Base-by-base conservation (phyloP, 768 basidiomycete species). In the Suillus discolor region DNA sequence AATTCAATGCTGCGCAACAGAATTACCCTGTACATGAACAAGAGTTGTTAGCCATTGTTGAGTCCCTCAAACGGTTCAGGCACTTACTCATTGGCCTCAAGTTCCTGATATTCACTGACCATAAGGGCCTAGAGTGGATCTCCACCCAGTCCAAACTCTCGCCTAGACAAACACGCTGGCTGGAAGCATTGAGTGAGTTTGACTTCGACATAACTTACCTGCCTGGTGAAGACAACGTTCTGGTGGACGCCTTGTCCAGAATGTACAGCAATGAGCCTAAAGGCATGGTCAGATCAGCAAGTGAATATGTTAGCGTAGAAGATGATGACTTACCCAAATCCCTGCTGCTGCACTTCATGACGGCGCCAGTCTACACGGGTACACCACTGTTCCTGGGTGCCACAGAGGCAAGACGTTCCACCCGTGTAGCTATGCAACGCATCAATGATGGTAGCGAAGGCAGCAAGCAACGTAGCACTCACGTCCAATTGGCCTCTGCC, bases 91-190 rank as follows among this genome's bases (percentile, higher is more conserved):
- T 79, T 0, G 74, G 76, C 0, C 62, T 62, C 1, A 18, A 20
- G 0, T 67, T 79, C 15, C 65, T 23, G 0, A 65, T 79, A 0
- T 64, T 72, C 0, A 75, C 73, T 0, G 73, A 79, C 57, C 77
- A 79, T 36, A 60, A 74, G 28, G 72, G 72, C 0, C 69, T 79
- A 0, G 64, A 69, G 25, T 76, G 74, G 66, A 74, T 80, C 45
- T 68, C 74, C 8, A 71, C 69, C 0, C 67, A 71, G 18, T 28
- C 42, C 6, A 44, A 63, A 0, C 31, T 71, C 8, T 71, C 70
- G 0, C 47, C 60, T 1, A 66, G 72, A 1, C 77, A 7, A 1
- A 7, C 6, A 3, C 3, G 57, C 38, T 80, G 79, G 78, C 64
- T 67, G 23, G 77, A 80, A 9, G 78, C 69, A 47, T 18, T 79